These are phyloP conservation scores for Diospyros lotus DNA, from an alignment of 148 eudicot species.

Conservation along the genomic window DNA sequence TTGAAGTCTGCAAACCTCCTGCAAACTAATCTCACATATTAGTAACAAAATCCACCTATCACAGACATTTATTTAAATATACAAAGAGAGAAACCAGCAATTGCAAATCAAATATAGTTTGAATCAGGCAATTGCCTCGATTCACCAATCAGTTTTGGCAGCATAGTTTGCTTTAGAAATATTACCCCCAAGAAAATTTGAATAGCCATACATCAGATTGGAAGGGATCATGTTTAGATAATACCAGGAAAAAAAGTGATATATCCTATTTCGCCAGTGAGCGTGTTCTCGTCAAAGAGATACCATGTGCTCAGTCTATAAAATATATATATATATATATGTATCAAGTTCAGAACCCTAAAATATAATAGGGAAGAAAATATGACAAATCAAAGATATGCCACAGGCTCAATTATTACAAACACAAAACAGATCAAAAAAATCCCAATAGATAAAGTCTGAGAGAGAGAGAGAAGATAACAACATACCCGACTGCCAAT, in stretches of 20 bases:
- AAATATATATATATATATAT: too few relatives aligned
- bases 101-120: background rate
- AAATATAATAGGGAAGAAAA: too few relatives aligned
- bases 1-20: too few relatives aligned
- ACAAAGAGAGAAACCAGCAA: background rate
- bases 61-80: background rate
- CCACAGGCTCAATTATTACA: too few relatives aligned
- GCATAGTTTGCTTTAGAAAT: background rate
- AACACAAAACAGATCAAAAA: background rate
- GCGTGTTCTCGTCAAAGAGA: too few relatives aligned
- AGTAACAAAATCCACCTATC: background rate
- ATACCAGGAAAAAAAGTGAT: background rate
- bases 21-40: too few relatives aligned
- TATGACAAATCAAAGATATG: too few relatives aligned
- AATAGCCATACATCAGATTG: background rate
- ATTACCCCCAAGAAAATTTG: background rate
- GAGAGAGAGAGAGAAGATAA: background rate
- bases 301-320: too few relatives aligned
- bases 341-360: too few relatives aligned
- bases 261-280: background rate
- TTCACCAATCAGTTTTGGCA: background rate
- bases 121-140: background rate
- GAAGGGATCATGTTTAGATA: background rate
- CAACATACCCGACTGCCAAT: slow-evolving; percentile 57
- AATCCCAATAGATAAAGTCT: background rate